phyloP scores from a whole-genome alignment of 2,329 filamentous ascomycete genomes.

The Capronia americana region DNA sequence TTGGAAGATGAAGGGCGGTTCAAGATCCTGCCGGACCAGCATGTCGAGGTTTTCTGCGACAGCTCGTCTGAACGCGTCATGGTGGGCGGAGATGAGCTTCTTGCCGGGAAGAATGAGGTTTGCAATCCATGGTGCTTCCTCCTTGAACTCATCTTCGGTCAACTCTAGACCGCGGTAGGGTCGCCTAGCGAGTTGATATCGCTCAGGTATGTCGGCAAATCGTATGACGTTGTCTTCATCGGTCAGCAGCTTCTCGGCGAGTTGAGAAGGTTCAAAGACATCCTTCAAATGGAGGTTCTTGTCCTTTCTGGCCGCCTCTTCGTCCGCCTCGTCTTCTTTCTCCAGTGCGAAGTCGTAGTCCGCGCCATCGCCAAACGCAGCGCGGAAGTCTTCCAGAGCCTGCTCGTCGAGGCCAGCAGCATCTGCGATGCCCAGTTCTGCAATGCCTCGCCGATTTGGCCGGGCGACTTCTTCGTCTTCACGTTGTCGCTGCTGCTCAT shows the following conservation, averaged over 20 bases:
- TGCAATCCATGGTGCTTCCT: constrained; percentile 91
- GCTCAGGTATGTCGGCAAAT: constrained; percentile 86
- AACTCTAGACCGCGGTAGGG: constrained; percentile 83
- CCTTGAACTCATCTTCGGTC: constrained; percentile 81
- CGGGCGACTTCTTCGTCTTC: constrained; percentile 85
- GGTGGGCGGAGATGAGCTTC: constrained; percentile 71
- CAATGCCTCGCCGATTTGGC: constrained; percentile 72
- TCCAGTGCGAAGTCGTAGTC: constrained; percentile 96
- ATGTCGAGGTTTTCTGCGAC: constrained; percentile 93
- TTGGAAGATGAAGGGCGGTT: constrained; percentile 97
- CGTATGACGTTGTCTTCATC: constrained; percentile 94
- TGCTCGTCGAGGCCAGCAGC: constrained; percentile 88
- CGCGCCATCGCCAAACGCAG: constrained; percentile 92
- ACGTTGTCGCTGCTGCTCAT: constrained; percentile 74
- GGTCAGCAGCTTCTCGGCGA: constrained; percentile 91
- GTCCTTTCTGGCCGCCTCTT: constrained; percentile 77
- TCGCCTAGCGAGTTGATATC: constrained; percentile 89
- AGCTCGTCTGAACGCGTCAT: constrained; percentile 82
- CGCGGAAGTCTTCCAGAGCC: constrained; percentile 92
- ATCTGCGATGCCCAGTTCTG: constrained; percentile 73
- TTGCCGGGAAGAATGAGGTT: constrained; percentile 90
- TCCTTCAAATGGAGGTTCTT: constrained; percentile 92
- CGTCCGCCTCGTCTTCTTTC: constrained; percentile 81
- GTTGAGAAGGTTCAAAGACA: constrained; percentile 95
- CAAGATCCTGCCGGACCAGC: constrained; percentile 90